Evolutionary conservation across 2,329 filamentous ascomycete species (phyloP), one percentile per base, ranked within the genome.

Genomic region (Venturia nashicola): DNA sequence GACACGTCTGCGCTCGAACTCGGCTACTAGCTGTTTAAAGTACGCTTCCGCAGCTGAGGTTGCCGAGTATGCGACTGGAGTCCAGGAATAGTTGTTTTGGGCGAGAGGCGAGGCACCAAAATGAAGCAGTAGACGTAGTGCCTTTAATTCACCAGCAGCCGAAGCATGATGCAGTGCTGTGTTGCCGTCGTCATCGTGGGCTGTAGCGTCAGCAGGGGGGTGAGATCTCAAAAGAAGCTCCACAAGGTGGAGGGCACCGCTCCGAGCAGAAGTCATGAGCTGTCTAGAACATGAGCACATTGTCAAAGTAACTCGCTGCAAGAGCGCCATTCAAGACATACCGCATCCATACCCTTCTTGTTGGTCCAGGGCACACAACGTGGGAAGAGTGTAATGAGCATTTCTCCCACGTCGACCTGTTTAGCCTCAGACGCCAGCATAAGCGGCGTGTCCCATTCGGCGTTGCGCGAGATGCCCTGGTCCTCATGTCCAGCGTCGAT

Each of bases 121-220:
- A 3, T 88, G 86, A 14, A 96, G 80, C 62, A 96, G 78, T 43
- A 91, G 88, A 54, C 91, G 81, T 63, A 95, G 76, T 0, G 90
- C 88, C 63, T 91, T 84, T 57, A 95, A 75, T 68, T 93, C 88
- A 1, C 91, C 91, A 70, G 89, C 89, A 57, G 88, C 88, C 70
- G 86, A 90, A 14, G 91, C 91, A 76, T 94, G 91, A 75, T 96
- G 91, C 54, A 96, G 78, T 0, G 90, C 89, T 2, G 90, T 95
- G 72, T 95, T 94, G n/a, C 91, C 91, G 65, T 88, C 83, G 1
- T 80, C 70, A 70, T 96, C 91, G 65, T 71, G 69, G 46, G 68
- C 72, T 51, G 65, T 71, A 42, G 68, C 74, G 1, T 75, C 72
- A 44, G 68, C 73, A 51, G 64, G 67, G 70, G 74, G 66, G n/a